These are phyloP conservation scores for Hymenoscyphus fructigenus DNA, from an alignment of 2,329 filamentous ascomycete genomes.

Conservation along the genomic window DNA sequence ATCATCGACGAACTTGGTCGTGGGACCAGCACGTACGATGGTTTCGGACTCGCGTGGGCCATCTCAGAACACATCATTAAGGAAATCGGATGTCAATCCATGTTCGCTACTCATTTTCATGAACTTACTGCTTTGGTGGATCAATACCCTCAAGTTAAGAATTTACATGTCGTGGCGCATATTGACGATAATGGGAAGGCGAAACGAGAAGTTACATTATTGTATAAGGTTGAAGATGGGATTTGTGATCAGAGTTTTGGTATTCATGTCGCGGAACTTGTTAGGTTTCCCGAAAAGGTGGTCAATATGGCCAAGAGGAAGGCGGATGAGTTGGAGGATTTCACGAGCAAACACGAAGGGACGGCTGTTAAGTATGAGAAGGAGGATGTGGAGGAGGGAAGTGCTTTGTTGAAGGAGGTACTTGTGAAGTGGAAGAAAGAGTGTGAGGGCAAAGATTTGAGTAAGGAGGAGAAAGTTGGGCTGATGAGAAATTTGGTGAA, in stretches of 20 bases:
- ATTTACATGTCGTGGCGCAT: slow-evolving; percentile 94
- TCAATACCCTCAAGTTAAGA: slow-evolving; percentile 82
- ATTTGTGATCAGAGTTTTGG: slow-evolving; percentile 98
- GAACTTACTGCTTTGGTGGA: slow-evolving; percentile 90
- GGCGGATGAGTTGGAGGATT: slow-evolving; percentile 96
- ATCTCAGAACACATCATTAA: slow-evolving; percentile 97
- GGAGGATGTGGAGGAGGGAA: slow-evolving; percentile 87
- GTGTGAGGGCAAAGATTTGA: slow-evolving; percentile 58
- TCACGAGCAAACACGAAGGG: slow-evolving; percentile 74
- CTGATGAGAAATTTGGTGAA: slow-evolving; percentile 78
- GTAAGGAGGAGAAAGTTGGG: slow-evolving; percentile 72
- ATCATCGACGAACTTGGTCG: slow-evolving; percentile 98
- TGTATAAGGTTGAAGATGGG: slow-evolving; percentile 95
- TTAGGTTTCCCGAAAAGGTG: slow-evolving; percentile 94
- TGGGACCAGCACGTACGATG: slow-evolving; percentile 96
- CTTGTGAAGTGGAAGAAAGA: slow-evolving; percentile 84
- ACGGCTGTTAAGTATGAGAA: slow-evolving; percentile 65
- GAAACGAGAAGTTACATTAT: slow-evolving; percentile 80
- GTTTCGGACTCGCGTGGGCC: slow-evolving; percentile 98
- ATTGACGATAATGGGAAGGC: slow-evolving; percentile 54
- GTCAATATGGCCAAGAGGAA: slow-evolving; percentile 99
- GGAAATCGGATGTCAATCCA: slow-evolving; percentile 89
- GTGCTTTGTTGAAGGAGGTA: slow-evolving; percentile 77
- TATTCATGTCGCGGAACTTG: slow-evolving; percentile 96
- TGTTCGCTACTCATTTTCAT: slow-evolving; percentile 98